Percentiles rank a stretch among this genome's conserved stretches.
phyloP scores from a whole-genome alignment of 192 early-diverging fungal genomes.

The Coemansia sp. region DNA sequence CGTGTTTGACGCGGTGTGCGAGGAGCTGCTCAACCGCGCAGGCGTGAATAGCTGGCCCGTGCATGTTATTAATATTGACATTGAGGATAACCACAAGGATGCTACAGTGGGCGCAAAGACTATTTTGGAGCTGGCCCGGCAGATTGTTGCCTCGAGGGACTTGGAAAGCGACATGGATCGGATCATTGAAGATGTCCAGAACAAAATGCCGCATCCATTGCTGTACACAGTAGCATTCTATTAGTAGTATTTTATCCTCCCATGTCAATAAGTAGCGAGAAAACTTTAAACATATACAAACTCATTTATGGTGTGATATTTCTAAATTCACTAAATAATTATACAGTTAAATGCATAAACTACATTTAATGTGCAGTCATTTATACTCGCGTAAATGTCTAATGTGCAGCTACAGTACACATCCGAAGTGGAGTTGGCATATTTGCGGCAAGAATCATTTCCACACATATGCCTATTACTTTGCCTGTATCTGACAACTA shows the following conservation, averaged over 20 bases:
- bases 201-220: conserved; percentile 59
- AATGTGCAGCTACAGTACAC: not conserved
- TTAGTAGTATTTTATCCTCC: conserved; percentile 21
- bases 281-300: not conserved
- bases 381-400: not conserved
- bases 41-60: conserved; percentile 68
- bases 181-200: conserved; percentile 74
- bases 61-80: conserved; percentile 95
- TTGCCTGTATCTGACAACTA: conserved; percentile 41
- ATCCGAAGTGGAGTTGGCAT: conserved; percentile 17
- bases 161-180: conserved; percentile 83
- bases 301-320: not conserved
- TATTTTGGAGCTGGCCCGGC: conserved; percentile 77
- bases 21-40: conserved; percentile 78
- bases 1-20: conserved; percentile 89
- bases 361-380: not conserved
- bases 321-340: not conserved
- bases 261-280: not conserved
- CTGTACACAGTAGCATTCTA: conserved; percentile 67
- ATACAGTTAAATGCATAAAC: not conserved
- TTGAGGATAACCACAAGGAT: conserved; percentile 91
- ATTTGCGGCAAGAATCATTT: conserved; percentile 16
- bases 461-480: conserved; percentile 27
- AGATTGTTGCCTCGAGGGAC: conserved; percentile 59
- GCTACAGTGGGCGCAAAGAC: conserved; percentile 80